Base-by-base conservation (phyloP, 2,329 filamentous ascomycete genomes). In the Lithohypha guttulata region DNA sequence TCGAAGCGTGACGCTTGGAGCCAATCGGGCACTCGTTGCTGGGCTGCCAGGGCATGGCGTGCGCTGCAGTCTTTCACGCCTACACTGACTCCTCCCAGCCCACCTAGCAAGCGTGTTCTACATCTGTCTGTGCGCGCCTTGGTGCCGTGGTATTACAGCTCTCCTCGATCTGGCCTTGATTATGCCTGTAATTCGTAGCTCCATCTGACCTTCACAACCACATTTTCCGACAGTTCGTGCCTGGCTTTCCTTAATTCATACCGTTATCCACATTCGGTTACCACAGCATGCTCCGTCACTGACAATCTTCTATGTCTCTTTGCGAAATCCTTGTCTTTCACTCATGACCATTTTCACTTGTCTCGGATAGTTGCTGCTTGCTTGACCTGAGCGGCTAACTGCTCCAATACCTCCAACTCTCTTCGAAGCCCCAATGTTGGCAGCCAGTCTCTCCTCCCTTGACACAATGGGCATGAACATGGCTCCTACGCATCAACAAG, bases 401-500 rank as follows among this genome's bases (percentile, higher is more conserved):
- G 27, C 35, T 28, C 14, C 11, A 14, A 4, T 17, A 39, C 35
- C 26, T 39, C 13, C 18, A 11, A 11, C 22, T 15, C 23, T 31
- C 26, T 7, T 4, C 29, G 37, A 35, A 39, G 41, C 26, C 43
- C 43, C 41, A 44, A 52, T 52, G 49, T 43, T 52, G 48, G 44
- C 44, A 37, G 41, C 47, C 32, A 43, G 43, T 36, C 38, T 31
- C 37, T 36, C 46, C 30, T 59, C 60, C 41, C 55, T 52, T 50
- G 62, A 53, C 48, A 62, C 47, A 53, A 63, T 64, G 37, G 34
- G 29, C 26, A 25, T 34, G 37, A 40, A 40, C 26, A 33, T 34
- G 29, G 48, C 61, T 52, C n/a, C 54, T 54, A 32, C 54, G 45
- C 41, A 53, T 44, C 48, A 50, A 28, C 51, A 45, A 18, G 34